Evolutionary conservation across 83 land plant species (phyloP), one percentile per base, ranked within the genome.

Genomic region (Thuja plicata): DNA sequence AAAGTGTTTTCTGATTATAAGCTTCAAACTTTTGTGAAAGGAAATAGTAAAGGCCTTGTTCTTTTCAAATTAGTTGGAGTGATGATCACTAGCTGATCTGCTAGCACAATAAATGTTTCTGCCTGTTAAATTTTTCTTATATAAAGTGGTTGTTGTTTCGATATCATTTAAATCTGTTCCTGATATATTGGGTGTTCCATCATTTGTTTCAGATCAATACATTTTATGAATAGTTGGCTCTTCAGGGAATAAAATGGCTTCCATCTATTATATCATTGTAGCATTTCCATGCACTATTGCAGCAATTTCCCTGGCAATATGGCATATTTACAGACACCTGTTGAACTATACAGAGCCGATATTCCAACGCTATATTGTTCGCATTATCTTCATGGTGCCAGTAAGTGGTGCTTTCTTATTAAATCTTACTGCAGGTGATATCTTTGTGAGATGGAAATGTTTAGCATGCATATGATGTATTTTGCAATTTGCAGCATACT

Each of bases 311-410:
- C 32, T 96, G 62, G 98, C 99, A 12, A 70, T 96, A 15, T 57
- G 94, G 38, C 99, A 96, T 86, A 97, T 97, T 38, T 95, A 95
- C 90, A 90, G 93, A 76, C 99, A 97, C 86, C 95, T 97, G 2
- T 74, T 88, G 90, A 97, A 97, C 84, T 97, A 97, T 87, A 96
- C 99, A 1, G 99, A 97, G 84, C 99, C 99, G 40, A 96, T 91
- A 30, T 97, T 90, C 86, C 99, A 97, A 91, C 92, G 99, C 41
- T 97, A 93, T 88, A 97, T 95, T 37, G 98, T 97, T 43, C 97
- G 98, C 34, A 96, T 97, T 87, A 94, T 97, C 90, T 96, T 97
- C 87, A 96, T 97, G 99, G 94, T 96, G 54, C 97, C 98, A 84
- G 99, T 97, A 84, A 90, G 94, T 91, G 40, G 5, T 84, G 17